Percentiles rank a stretch among this genome's conserved stretches.
These are phyloP conservation scores for Thalassiosira profunda DNA, from an alignment of 108 stramenopile species.

Conservation along the genomic window DNA sequence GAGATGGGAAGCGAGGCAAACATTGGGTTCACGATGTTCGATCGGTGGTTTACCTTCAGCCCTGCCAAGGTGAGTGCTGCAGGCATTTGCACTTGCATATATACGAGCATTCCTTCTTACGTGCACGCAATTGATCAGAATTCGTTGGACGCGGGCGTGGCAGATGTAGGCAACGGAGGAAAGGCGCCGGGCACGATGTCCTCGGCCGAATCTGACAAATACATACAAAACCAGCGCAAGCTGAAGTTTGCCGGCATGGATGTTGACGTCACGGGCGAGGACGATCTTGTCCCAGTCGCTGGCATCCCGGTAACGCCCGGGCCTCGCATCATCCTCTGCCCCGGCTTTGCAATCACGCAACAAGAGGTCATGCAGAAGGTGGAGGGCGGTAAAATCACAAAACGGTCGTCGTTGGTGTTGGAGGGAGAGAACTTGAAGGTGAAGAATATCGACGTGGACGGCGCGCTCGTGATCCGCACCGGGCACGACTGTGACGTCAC, in stretches of 20 bases:
- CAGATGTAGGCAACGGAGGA: conserved; percentile 76
- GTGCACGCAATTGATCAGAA: conserved; percentile 50
- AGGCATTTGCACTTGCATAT: background rate
- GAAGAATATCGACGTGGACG: conserved; percentile 83
- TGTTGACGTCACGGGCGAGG: conserved; percentile 60
- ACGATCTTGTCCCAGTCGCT: conserved; percentile 70
- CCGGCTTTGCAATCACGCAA: conserved; percentile 84
- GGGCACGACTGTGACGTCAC: conserved; percentile 73
- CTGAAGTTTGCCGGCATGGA: conserved; percentile 79
- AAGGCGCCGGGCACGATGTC: conserved; percentile 90
- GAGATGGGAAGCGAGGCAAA: conserved; percentile 87
- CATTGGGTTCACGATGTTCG: conserved; percentile 97
- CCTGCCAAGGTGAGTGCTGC: conserved; percentile 85
- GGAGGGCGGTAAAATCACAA: conserved; percentile 69
- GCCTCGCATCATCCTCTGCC: conserved; percentile 80
- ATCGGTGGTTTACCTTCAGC: conserved; percentile 96
- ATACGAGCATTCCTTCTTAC: background rate
- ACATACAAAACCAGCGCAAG: conserved; percentile 89
- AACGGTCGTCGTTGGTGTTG: conserved; percentile 77
- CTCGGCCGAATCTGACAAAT: conserved; percentile 88
- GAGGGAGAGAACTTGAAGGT: conserved; percentile 80
- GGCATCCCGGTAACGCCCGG: conserved; percentile 89
- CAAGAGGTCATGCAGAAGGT: conserved; percentile 78
- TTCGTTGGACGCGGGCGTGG: conserved; percentile 88
- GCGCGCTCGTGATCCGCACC: conserved; percentile 79